Evolutionary conservation across 1,284 basidiomycete species (phyloP).

Genomic region (Sporisorium iseilematis-ciliati): DNA sequence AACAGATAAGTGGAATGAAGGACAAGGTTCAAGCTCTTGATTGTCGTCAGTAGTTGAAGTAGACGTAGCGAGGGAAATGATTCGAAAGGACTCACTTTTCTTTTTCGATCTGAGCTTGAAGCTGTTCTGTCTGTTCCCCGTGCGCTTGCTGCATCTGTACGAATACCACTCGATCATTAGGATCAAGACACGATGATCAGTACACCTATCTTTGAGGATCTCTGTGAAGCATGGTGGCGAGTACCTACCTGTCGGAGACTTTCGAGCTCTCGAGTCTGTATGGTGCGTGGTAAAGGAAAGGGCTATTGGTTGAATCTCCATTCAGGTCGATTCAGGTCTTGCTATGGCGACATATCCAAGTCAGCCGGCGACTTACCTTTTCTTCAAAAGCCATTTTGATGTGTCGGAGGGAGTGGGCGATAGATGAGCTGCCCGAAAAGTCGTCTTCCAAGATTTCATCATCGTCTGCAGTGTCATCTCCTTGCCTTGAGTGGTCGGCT

Average conservation of each 20-base stretch:
- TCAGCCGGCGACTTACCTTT: constrained; percentile 20
- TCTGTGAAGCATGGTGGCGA: background rate
- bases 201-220: too few relatives aligned
- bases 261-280: constrained; percentile 40
- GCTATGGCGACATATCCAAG: background rate
- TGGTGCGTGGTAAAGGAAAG: too few relatives aligned
- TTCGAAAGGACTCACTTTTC: constrained; percentile 7
- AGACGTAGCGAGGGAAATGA: too few relatives aligned
- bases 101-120: constrained; percentile 12
- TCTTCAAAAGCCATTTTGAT: constrained; percentile 42
- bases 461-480: background rate
- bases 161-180: too few relatives aligned
- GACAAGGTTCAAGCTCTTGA: background rate
- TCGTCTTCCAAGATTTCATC: constrained; percentile 19
- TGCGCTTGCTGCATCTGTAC: constrained; percentile 25
- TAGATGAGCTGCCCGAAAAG: constrained; percentile 15
- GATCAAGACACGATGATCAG: too few relatives aligned
- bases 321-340: background rate
- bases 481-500: background rate
- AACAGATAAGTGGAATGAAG: background rate
- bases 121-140: constrained; percentile 9
- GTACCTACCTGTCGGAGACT: constrained; percentile 23
- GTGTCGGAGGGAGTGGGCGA: constrained; percentile 37
- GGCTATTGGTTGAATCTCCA: background rate
- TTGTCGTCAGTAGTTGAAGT: background rate